These are phyloP conservation scores for Vigna unguiculata DNA, from an alignment of 306 rosid species.

Conservation along the genomic window DNA sequence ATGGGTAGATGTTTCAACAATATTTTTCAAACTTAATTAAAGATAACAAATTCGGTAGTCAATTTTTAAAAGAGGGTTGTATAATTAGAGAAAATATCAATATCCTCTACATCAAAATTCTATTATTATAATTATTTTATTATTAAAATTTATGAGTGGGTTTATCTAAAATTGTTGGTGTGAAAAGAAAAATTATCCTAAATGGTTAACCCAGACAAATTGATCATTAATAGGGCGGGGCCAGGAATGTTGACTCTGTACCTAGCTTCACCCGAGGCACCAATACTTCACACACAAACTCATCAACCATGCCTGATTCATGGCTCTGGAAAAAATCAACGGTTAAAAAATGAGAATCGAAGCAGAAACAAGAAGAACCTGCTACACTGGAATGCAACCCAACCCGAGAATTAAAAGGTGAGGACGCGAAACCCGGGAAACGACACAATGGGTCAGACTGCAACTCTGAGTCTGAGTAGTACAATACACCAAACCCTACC, in stretches of 20 bases:
- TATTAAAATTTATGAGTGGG: too few relatives aligned
- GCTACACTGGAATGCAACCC: slow-evolving; percentile 11
- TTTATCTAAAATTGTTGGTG: too few relatives aligned
- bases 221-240: background rate
- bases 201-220: too few relatives aligned
- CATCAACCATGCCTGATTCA: background rate
- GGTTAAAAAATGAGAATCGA: background rate
- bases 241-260: background rate
- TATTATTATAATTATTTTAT: too few relatives aligned
- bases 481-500: slow-evolving; percentile 46
- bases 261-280: background rate
- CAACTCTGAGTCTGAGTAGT: slow-evolving; percentile 44
- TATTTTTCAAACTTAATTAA: too few relatives aligned
- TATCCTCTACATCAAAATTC: too few relatives aligned
- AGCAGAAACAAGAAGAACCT: background rate
- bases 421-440: slow-evolving; percentile 53
- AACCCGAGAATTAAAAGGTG: slow-evolving; percentile 24
- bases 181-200: too few relatives aligned
- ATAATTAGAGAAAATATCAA: too few relatives aligned
- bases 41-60: too few relatives aligned
- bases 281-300: background rate
- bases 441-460: slow-evolving; percentile 66
- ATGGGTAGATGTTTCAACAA: too few relatives aligned
- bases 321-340: background rate
- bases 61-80: too few relatives aligned